A percentile compares a stretch with the other conserved stretches of the same genome.
Conservation (phyloP, 257 asterid genomes). For the Rauvolfia tetraphylla region DNA sequence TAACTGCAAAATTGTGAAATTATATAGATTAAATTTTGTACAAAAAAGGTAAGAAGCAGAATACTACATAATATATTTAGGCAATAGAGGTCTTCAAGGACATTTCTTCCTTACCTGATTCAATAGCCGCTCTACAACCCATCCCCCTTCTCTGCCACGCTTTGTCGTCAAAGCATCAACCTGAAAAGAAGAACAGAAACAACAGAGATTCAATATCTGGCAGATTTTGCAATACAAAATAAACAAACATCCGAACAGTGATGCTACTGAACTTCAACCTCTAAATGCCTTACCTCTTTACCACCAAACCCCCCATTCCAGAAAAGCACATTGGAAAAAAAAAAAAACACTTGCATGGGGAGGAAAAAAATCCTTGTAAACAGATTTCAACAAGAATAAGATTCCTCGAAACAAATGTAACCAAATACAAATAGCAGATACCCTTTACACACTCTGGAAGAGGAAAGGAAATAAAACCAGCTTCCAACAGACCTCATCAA, state of each 20-base stretch:
- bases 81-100: background rate
- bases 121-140: slow-evolving; percentile 73
- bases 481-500: slow-evolving; percentile 62
- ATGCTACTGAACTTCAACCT: background rate
- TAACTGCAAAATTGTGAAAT: slow-evolving; percentile 46
- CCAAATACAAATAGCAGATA: background rate
- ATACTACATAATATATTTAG: background rate
- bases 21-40: background rate
- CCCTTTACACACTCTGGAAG: background rate
- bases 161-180: slow-evolving; percentile 76
- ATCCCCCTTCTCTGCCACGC: slow-evolving; percentile 78
- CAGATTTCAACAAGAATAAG: background rate
- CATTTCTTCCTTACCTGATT: slow-evolving; percentile 43
- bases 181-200: slow-evolving; percentile 28
- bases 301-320: background rate
- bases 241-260: background rate
- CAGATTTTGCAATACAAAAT: background rate
- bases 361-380: background rate
- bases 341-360: background rate
- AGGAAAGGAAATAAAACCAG: background rate
- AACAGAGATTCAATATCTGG: background rate
- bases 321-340: no score
- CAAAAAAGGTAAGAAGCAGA: background rate
- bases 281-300: background rate
- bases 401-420: background rate